phyloP scores from a whole-genome alignment of 2,329 filamentous ascomycete species.

The Paramyrothecium sp. region DNA sequence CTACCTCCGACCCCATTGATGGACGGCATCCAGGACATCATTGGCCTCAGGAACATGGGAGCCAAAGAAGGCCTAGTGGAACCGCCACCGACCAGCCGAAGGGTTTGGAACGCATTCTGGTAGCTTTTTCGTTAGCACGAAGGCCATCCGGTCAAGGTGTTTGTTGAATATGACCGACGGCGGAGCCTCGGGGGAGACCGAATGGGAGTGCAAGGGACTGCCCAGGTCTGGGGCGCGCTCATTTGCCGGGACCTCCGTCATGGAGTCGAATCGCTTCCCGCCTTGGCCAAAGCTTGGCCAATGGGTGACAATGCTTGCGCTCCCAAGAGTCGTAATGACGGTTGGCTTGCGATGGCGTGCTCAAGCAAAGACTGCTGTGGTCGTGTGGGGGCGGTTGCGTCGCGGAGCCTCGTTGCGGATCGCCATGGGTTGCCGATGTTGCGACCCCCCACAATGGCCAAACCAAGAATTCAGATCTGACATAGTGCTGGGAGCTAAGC shows the following conservation, averaged over 20 bases:
- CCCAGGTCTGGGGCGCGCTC: background rate
- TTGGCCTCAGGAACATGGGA: background rate
- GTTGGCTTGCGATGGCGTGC: background rate
- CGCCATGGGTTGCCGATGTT: too few relatives aligned
- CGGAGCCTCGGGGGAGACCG: background rate
- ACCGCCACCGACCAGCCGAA: background rate
- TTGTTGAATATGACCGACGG: background rate
- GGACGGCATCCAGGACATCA: background rate
- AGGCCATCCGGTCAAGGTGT: background rate
- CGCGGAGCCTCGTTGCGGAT: too few relatives aligned
- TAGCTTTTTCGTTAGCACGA: background rate
- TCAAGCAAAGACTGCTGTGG: background rate
- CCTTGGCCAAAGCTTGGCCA: background rate
- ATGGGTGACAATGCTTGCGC: background rate
- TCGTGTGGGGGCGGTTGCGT: background rate
- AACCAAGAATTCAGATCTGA: background rate
- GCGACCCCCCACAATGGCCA: too few relatives aligned
- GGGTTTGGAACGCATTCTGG: background rate
- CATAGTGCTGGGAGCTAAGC: background rate
- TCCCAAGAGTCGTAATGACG: background rate
- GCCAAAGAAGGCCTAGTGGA: background rate
- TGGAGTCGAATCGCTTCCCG: background rate
- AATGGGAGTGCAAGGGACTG: background rate
- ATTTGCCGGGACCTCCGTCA: background rate
- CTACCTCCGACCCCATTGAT: background rate